Conservation (phyloP, 108 stramenopile species). For the Nannochloropsis gaditana region DNA sequence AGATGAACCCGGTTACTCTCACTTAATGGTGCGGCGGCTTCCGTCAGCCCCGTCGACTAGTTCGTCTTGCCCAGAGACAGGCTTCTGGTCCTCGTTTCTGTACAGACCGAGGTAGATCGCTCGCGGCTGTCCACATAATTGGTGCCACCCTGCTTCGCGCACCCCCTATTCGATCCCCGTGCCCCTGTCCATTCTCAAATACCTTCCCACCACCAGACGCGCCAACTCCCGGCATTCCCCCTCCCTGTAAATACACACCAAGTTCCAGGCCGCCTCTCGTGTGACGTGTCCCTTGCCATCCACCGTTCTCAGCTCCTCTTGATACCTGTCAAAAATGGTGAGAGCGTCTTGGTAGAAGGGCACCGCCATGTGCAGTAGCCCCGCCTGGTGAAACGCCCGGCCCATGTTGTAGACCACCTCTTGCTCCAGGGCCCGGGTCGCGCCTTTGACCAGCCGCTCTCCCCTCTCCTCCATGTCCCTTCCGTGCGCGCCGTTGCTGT, state of each 20-base stretch:
- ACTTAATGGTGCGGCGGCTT: too few relatives aligned
- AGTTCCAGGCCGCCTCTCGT: neutral
- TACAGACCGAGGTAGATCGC: too few relatives aligned
- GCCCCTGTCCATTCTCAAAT: neutral
- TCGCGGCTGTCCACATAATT: too few relatives aligned
- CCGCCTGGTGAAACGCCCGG: slow-evolving; percentile 13
- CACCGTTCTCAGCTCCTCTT: neutral
- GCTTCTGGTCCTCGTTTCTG: too few relatives aligned
- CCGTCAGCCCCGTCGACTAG: too few relatives aligned
- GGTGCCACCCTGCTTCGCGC: neutral
- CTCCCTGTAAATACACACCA: neutral
- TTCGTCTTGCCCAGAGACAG: too few relatives aligned
- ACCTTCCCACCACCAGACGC: neutral
- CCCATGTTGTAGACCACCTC: neutral
- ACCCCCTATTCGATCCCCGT: neutral
- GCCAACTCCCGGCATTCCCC: neutral
- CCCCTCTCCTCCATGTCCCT: too few relatives aligned
- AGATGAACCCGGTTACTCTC: too few relatives aligned
- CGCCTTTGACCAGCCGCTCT: neutral
- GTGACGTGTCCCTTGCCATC: neutral
- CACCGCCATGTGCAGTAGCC: neutral
- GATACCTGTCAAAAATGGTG: neutral
- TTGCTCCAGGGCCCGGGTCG: neutral
- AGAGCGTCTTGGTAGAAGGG: slow-evolving; percentile 3
- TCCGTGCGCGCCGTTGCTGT: too few relatives aligned